A percentile compares a stretch with the other conserved stretches of the same genome.
Evolutionary conservation across 495 filamentous ascomycete genomes (phyloP).

Genomic region (Bryoglossum gracile): DNA sequence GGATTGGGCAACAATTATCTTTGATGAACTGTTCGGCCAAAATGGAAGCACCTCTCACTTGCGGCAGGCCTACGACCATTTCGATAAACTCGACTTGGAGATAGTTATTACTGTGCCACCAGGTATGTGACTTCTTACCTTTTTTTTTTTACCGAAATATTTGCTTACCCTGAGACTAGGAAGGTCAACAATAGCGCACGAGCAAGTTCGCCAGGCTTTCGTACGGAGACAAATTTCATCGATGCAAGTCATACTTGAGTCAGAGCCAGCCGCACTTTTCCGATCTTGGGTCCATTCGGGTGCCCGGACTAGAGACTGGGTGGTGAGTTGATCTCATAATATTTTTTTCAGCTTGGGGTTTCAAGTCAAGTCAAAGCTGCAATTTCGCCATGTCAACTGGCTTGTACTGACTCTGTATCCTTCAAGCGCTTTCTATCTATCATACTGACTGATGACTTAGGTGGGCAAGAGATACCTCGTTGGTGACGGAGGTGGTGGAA

Average conservation of each 20-base stretch:
- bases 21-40: background rate
- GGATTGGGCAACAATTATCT: conserved; percentile 1
- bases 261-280: conserved; percentile 12
- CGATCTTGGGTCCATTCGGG: conserved; percentile 3
- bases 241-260: conserved; percentile 1
- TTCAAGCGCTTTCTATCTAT: no score
- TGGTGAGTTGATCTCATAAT: background rate
- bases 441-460: background rate
- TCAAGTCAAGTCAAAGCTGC: no score
- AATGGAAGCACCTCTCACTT: background rate
- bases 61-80: background rate
- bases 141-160: background rate
- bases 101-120: background rate
- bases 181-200: background rate
- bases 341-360: no score
- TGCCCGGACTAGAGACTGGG: background rate
- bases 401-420: no score
- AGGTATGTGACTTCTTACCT: background rate
- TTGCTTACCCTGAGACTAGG: no score
- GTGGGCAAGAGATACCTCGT: conserved; percentile 4
- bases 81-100: background rate
- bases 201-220: conserved; percentile 6
- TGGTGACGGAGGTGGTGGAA: conserved; percentile 3
- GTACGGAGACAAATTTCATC: conserved; percentile 3
- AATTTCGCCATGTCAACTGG: background rate